A percentile compares a stretch with the other conserved stretches of the same genome.
phyloP scores from a whole-genome alignment of 345 rosid genomes.

The Syzygium jambos region DNA sequence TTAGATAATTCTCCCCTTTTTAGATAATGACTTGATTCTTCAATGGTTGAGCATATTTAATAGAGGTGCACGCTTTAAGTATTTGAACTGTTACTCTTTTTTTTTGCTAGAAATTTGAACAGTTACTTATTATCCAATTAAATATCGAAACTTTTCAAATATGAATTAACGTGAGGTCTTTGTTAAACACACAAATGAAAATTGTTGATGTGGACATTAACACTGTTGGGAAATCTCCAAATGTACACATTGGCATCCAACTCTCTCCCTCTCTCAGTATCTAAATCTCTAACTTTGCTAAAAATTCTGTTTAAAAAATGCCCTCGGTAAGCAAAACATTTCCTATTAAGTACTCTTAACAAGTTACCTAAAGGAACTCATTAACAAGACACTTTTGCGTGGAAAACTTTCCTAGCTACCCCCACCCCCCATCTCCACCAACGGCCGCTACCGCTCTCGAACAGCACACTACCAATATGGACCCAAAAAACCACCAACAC shows the following conservation, averaged over 20 bases:
- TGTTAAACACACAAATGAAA: too few relatives aligned
- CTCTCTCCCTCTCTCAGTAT: background rate
- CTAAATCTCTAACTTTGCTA: background rate
- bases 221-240: background rate
- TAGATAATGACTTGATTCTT: background rate
- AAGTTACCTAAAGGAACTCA: background rate
- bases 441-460: background rate
- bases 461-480: background rate
- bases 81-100: too few relatives aligned
- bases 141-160: too few relatives aligned
- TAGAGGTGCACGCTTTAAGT: background rate
- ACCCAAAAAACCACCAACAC: background rate
- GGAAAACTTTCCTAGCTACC: background rate
- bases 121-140: too few relatives aligned
- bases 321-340: background rate
- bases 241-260: background rate
- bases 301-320: background rate
- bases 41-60: background rate
- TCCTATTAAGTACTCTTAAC: background rate
- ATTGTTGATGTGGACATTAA: background rate
- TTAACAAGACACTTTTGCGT: background rate
- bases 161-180: too few relatives aligned
- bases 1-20: background rate
- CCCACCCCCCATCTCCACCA: background rate
- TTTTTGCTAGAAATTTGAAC: too few relatives aligned